Evolutionary conservation across 2,329 filamentous ascomycete species (phyloP).

Genomic region (Microdochium paspali): DNA sequence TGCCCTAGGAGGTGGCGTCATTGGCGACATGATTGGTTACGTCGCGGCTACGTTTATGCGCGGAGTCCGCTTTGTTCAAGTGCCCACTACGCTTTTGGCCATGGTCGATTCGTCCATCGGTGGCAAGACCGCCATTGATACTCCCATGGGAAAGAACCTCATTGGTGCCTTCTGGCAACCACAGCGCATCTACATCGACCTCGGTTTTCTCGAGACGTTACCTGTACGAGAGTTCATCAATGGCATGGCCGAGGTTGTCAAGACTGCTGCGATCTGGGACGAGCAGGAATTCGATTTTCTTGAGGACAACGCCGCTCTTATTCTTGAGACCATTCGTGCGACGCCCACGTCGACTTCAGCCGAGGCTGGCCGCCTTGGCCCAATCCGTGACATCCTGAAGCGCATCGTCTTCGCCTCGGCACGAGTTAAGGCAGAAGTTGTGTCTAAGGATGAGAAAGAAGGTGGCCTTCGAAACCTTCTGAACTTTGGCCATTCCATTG

Average conservation of each 20-base stretch:
- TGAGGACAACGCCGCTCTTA: slow-evolving; percentile 69
- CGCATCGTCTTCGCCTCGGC: slow-evolving; percentile 82
- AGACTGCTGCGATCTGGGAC: slow-evolving; percentile 95
- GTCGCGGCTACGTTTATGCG: slow-evolving; percentile 98
- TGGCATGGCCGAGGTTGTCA: slow-evolving; percentile 96
- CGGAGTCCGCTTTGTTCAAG: slow-evolving; percentile 90
- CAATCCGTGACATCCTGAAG: slow-evolving; percentile 63
- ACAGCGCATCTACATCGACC: slow-evolving; percentile 84
- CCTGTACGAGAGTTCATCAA: slow-evolving; percentile 93
- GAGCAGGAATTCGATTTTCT: slow-evolving; percentile 77
- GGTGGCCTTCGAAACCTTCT: slow-evolving; percentile 87
- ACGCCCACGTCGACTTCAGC: slow-evolving; percentile 39
- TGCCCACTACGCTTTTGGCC: slow-evolving; percentile 85
- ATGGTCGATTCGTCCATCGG: slow-evolving; percentile 99
- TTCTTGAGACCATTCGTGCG: slow-evolving; percentile 63
- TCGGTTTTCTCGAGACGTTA: slow-evolving; percentile 83
- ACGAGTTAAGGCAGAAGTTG: slow-evolving; percentile 88
- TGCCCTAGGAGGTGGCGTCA: slow-evolving; percentile 89
- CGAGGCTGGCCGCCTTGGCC: slow-evolving; percentile 45
- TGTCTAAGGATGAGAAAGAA: slow-evolving; percentile 89
- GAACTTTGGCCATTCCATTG: slow-evolving; percentile 97
- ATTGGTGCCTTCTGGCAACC: slow-evolving; percentile 97
- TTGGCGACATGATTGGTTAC: slow-evolving; percentile 96
- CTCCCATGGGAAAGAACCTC: slow-evolving; percentile 89
- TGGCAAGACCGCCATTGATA: slow-evolving; percentile 97